A percentile compares a stretch with the other conserved stretches of the same genome.
Evolutionary conservation across 2,329 filamentous ascomycete genomes (phyloP).

Genomic region (Diplodia scrobiculata): DNA sequence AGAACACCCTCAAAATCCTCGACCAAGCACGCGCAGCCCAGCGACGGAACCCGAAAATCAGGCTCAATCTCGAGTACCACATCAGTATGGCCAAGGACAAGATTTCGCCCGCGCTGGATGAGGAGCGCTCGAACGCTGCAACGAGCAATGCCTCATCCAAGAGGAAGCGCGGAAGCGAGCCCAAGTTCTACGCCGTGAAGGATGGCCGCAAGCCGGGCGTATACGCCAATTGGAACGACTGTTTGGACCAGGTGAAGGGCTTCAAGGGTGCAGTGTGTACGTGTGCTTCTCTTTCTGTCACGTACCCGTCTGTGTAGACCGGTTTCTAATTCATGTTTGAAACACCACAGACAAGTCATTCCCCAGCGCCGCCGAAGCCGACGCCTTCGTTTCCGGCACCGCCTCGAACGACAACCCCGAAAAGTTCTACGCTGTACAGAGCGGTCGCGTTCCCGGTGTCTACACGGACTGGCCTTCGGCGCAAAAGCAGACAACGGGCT

Average conservation of each 20-base stretch:
- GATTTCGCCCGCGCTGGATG: not conserved
- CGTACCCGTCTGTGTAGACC: too few species aligned
- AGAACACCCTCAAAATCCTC: not conserved
- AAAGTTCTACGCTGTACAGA: conserved; percentile 63
- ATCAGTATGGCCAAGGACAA: conserved; percentile 13
- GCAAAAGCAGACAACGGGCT: conserved; percentile 71
- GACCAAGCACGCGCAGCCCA: conserved; percentile 1
- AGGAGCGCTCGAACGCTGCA: conserved; percentile 33
- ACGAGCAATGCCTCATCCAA: conserved; percentile 49
- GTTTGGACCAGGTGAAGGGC: conserved; percentile 62
- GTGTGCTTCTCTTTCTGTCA: conserved; percentile 29
- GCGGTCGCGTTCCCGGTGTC: conserved; percentile 61
- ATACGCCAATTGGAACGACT: conserved; percentile 65
- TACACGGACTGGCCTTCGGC: conserved; percentile 70
- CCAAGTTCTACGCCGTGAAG: conserved; percentile 67
- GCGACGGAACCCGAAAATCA: not conserved
- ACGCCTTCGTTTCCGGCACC: conserved; percentile 61
- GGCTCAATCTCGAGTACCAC: not conserved
- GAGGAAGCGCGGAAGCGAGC: conserved; percentile 55
- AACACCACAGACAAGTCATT: conserved; percentile 73
- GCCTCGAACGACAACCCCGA: conserved; percentile 12
- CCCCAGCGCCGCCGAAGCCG: conserved; percentile 70
- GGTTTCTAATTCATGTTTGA: conserved; percentile 15
- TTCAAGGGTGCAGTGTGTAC: conserved; percentile 53
- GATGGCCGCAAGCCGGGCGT: conserved; percentile 62